phyloP scores from a whole-genome alignment of 1,284 basidiomycete species.

The Cutaneotrichosporon mucoides region DNA sequence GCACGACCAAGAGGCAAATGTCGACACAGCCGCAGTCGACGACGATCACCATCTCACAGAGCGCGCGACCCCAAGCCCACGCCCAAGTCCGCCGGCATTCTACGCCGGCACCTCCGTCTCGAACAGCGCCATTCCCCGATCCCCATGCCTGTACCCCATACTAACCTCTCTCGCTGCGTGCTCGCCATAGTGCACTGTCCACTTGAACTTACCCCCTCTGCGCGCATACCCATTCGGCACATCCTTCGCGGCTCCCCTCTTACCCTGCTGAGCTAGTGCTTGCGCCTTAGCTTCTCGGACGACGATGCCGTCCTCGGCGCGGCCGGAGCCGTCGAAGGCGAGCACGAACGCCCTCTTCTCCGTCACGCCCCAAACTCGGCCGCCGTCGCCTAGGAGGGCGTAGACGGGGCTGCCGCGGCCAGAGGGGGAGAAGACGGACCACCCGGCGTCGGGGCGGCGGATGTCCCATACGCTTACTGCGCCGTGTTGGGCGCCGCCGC shows the following conservation, averaged over 20 bases:
- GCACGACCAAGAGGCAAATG: too few relatives aligned
- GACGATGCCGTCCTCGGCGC: conserved; percentile 21
- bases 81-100: background rate
- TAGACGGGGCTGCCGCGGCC: conserved; percentile 48
- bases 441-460: conserved; percentile 25
- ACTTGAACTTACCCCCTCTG: conserved; percentile 32
- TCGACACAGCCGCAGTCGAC: too few relatives aligned
- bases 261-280: background rate
- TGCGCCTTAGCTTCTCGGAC: conserved; percentile 10
- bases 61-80: too few relatives aligned
- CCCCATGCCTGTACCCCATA: conserved; percentile 39
- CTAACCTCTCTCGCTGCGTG: conserved; percentile 20
- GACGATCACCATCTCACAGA: too few relatives aligned
- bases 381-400: conserved; percentile 39
- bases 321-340: conserved; percentile 39
- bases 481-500: conserved; percentile 43
- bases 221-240: conserved; percentile 29
- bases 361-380: conserved; percentile 48
- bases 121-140: conserved; percentile 30
- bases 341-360: conserved; percentile 43
- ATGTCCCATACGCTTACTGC: conserved; percentile 44
- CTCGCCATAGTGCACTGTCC: conserved; percentile 36
- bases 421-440: conserved; percentile 45
- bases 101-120: conserved; percentile 17
- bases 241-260: conserved; percentile 7